Base-by-base conservation (phyloP, 768 basidiomycete species). In the Tylopilus rubrobrunneus region DNA sequence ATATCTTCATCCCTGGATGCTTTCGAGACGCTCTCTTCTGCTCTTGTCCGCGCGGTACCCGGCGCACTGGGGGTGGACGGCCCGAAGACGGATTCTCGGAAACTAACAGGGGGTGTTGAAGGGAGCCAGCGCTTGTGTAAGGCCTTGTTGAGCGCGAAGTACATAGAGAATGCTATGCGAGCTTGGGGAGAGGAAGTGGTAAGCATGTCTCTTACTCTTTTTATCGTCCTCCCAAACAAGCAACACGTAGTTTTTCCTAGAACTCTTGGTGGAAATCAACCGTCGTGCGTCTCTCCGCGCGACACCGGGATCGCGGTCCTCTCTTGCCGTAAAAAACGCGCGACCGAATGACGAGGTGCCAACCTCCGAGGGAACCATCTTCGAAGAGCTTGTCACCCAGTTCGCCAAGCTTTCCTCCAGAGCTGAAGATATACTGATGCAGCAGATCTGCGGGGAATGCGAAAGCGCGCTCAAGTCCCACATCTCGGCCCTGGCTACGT, bases 151-250 rank as follows among this genome's bases (percentile, higher is more conserved):
- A 95, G 92, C 62, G 85, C 90, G 2, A 81, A 76, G 52, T 93
- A 86, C 68, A 76, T 96, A 25, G 78, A 79, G 56, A 73, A 72
- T 27, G 83, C 83, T 3, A 82, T 97, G 78, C 80, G 83, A 48
- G 70, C 68, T 6, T 98, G 95, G 95, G 87, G 87, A 25, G 96
- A 99, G 69, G 94, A 98, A 42, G 58, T 89, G 66, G 95, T 97
- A 56, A 62, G 87, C 61, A 33, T 29, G 39, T n/a, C 56, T 48
- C 33, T 40, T 11, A 8, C 47, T 52, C 48, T 41, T 51, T 44
- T 21, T 12, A 17, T 33, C 29, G 10, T 42, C 43, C n/a, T 56
- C 11, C 39, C 45, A 48, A 43, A 33, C 37, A 56, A 45, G 49
- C 48, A 40, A 41, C 33, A 49, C 44, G 27, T 62, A 97, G 94